Base-by-base conservation (phyloP, 768 basidiomycete genomes). In the Collybiopsis confluens region DNA sequence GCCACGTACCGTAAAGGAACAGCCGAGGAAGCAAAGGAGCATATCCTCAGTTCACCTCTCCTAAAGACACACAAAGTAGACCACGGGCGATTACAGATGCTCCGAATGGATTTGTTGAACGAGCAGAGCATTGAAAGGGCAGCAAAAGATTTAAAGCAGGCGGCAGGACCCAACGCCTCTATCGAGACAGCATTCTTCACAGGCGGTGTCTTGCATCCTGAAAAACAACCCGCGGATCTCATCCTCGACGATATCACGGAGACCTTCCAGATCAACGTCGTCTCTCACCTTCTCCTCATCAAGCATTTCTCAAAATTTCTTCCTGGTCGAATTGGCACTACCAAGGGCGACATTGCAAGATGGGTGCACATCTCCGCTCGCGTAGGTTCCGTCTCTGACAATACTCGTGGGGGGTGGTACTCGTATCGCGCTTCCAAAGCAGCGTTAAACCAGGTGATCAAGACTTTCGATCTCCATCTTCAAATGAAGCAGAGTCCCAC, bases 291-390 rank as follows among this genome's bases (percentile, higher is more conserved):
- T 40, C 73, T 83, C 38, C 69, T 79, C 57, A 80, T 85, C 67
- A 83, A 83, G 64, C 79, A 83, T 63, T 85, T 84, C 62, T 74
- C 75, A 18, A 76, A 69, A 45, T 85, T 83, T 68, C 75, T 84
- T 40, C 82, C 81, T 4, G 55, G 63, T 58, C 63, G 23, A 50
- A 26, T 30, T 16, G 23, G 10, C 8, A 13, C 30, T 1, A 1
- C 35, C 9, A 24, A 40, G 10, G 42, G 57, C 13, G 58, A 56
- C 7, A 74, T 73, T 2, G 65, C 80, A 21, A 82, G 79, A 60
- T 83, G 81, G 82, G 77, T 80, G 21, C 82, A 85, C 62, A 65
- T 83, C 52, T 76, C 79, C 10, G 82, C 81, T 16, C 78, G 80
- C 36, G 76, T 83, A 8, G 82, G 82, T 27, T 82, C 79, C 36